Evolutionary conservation across 257 asterid genomes (phyloP).

Genomic region (Penstemon newberryi): DNA sequence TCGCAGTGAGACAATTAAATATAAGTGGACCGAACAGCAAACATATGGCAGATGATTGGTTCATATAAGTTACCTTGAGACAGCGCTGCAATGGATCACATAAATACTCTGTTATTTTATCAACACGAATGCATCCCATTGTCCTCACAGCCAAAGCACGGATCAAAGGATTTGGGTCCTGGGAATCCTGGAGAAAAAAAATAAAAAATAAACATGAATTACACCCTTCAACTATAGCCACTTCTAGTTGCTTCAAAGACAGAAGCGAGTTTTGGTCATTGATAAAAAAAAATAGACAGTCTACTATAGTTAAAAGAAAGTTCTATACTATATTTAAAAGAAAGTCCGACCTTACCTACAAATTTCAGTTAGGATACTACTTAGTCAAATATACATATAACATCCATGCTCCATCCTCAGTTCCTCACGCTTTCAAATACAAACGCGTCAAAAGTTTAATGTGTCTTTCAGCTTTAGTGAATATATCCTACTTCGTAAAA

Average conservation of each 20-base stretch:
- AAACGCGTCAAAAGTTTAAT: conserved; percentile 3
- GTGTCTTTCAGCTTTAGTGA: not conserved
- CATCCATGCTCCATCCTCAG: not conserved
- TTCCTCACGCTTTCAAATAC: not conserved
- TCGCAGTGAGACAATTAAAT: conserved; percentile 20
- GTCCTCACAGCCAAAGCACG: conserved; percentile 99
- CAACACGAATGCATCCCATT: conserved; percentile 99
- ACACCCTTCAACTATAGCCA: conserved; percentile 18
- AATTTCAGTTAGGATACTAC: conserved; percentile 11
- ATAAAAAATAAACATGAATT: not conserved
- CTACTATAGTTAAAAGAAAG: too few relatives aligned
- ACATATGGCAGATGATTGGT: conserved; percentile 21
- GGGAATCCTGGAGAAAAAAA: conserved; percentile 74
- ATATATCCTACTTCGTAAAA: not conserved
- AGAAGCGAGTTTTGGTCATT: conserved; percentile 20
- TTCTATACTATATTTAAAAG: not conserved
- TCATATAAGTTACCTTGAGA: conserved; percentile 65
- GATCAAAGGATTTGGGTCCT: conserved; percentile 97
- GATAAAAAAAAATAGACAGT: conserved; percentile 7
- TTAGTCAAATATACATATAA: conserved; percentile 1
- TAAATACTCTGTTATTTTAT: conserved; percentile 93
- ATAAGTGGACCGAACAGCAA: conserved; percentile 22
- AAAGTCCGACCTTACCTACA: conserved; percentile 5
- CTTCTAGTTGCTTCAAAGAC: conserved; percentile 23
- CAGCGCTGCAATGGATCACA: conserved; percentile 99